Evolutionary conservation across 2,329 filamentous ascomycete genomes (phyloP).

Genomic region (Colletotrichum simmondsii): DNA sequence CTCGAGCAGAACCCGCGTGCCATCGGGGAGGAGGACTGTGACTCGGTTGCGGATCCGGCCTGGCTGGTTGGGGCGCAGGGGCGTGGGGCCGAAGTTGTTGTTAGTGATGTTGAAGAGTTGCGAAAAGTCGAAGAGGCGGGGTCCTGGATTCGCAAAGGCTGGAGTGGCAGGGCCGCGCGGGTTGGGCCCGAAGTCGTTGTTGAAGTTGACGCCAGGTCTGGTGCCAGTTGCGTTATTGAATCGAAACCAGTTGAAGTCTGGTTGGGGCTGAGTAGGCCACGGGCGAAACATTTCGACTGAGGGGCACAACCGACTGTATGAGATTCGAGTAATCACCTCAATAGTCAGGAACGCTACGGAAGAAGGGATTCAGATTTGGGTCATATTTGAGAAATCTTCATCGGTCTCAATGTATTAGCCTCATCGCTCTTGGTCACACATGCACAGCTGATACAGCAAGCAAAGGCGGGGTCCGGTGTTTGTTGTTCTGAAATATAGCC

Average conservation of each 20-base stretch:
- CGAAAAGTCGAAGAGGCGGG: constrained; percentile 9
- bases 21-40: constrained; percentile 27
- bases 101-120: constrained; percentile 19
- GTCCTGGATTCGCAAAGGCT: neutral
- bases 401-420: neutral
- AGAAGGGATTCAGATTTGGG: too few relatives aligned
- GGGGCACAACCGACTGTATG: too few relatives aligned
- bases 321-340: too few relatives aligned
- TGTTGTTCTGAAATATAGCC: neutral
- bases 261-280: constrained; percentile 9
- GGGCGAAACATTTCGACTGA: constrained; percentile 13
- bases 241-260: neutral
- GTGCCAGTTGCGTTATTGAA: constrained; percentile 9
- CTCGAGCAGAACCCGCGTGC: constrained; percentile 13
- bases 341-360: too few relatives aligned
- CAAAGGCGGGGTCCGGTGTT: neutral
- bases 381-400: neutral
- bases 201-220: constrained; percentile 17
- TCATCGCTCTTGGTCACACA: neutral
- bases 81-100: neutral
- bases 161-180: neutral
- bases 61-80: neutral
- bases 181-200: constrained; percentile 15
- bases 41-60: constrained; percentile 22
- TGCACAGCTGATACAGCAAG: neutral